phyloP scores from a whole-genome alignment of 1,284 basidiomycete genomes.

The Rhizopogon parksii region DNA sequence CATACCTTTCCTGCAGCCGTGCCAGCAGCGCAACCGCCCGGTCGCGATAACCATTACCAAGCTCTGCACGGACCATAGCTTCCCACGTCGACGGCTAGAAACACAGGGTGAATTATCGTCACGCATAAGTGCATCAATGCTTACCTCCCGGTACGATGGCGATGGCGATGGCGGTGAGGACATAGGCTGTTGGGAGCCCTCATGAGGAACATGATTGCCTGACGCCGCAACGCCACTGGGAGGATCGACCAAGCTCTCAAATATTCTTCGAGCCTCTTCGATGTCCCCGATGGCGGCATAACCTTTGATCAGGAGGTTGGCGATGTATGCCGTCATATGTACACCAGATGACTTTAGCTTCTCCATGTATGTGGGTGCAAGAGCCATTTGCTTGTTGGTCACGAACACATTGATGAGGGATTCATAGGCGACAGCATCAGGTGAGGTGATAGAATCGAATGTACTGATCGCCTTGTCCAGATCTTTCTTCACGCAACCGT shows the following conservation, averaged over 20 bases:
- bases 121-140: constrained; percentile 24
- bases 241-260: constrained; percentile 85
- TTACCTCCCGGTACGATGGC: constrained; percentile 85
- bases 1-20: constrained; percentile 69
- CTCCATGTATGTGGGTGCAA: constrained; percentile 65
- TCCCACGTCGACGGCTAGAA: constrained; percentile 82
- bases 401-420: constrained; percentile 86
- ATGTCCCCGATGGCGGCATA: constrained; percentile 73
- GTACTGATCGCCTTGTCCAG: constrained; percentile 69
- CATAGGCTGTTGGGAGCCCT: constrained; percentile 16
- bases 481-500: constrained; percentile 78
- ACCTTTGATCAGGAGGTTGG: constrained; percentile 88
- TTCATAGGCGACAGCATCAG: constrained; percentile 89
- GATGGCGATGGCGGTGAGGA: constrained; percentile 43
- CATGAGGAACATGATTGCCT: constrained; percentile 78
- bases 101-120: constrained; percentile 5
- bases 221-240: constrained; percentile 82
- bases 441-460: constrained; percentile 72
- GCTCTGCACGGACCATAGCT: constrained; percentile 90
- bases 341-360: constrained; percentile 63
- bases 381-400: constrained; percentile 71
- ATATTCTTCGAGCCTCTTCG: constrained; percentile 66
- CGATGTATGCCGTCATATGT: constrained; percentile 93
- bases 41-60: constrained; percentile 69
- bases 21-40: constrained; percentile 68